A percentile compares a stretch with the other conserved stretches of the same genome.
Conservation (phyloP, 768 basidiomycete genomes). For the Suillus occidentalis region DNA sequence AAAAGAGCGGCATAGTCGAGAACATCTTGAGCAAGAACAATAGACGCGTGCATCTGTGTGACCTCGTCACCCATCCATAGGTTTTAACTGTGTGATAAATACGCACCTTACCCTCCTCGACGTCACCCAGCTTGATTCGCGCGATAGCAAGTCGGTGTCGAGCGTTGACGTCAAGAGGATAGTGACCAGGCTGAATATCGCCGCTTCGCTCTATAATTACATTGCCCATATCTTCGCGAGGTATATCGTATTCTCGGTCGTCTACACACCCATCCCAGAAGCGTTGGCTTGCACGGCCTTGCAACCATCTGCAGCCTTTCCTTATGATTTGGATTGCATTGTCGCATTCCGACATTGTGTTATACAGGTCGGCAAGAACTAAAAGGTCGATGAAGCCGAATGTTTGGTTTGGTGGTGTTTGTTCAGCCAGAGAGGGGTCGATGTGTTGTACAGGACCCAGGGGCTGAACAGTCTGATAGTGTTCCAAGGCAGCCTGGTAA, state of each 20-base stretch:
- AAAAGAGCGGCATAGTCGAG: constrained; percentile 78
- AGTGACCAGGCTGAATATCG: constrained; percentile 55
- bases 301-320: constrained; percentile 86
- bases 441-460: constrained; percentile 45
- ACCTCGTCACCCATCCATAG: not conserved
- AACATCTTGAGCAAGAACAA: constrained; percentile 71
- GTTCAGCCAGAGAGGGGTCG: constrained; percentile 17
- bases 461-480: constrained; percentile 49
- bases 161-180: constrained; percentile 71
- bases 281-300: constrained; percentile 68
- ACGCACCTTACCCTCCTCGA: constrained; percentile 79
- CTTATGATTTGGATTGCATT: constrained; percentile 69
- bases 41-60: constrained; percentile 69
- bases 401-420: constrained; percentile 10
- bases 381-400: constrained; percentile 56
- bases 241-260: constrained; percentile 83
- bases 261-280: constrained; percentile 85
- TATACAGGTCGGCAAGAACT: constrained; percentile 82
- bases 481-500: constrained; percentile 72
- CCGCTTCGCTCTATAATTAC: constrained; percentile 38
- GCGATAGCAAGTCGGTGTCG: constrained; percentile 83
- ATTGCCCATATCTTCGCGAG: constrained; percentile 24
- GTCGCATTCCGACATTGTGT: constrained; percentile 66
- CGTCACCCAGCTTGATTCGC: constrained; percentile 75
- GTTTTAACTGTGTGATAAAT: not conserved